These are phyloP conservation scores for Halophytophthora batemanensis DNA, from an alignment of 352 stramenopile genomes.

Conservation along the genomic window DNA sequence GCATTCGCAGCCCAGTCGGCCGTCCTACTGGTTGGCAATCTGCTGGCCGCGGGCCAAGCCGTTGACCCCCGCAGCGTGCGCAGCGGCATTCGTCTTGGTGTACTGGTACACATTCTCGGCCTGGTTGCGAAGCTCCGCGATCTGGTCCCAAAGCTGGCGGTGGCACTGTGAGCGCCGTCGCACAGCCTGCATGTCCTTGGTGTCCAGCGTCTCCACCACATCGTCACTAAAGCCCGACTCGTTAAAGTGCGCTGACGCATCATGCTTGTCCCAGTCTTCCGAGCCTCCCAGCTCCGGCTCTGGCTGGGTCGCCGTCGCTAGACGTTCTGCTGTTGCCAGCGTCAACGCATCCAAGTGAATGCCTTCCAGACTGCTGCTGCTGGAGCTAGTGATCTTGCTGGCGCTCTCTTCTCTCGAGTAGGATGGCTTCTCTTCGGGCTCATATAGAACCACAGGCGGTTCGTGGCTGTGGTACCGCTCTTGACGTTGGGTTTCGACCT, in stretches of 20 bases:
- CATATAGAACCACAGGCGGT: constrained; percentile 12
- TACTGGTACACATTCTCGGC: constrained; percentile 53
- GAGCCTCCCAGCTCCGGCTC: constrained; percentile 18
- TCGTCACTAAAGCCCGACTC: constrained; percentile 31
- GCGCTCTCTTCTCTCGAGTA: constrained; percentile 32
- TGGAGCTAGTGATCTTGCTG: constrained; percentile 30
- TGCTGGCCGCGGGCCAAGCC: constrained; percentile 2
- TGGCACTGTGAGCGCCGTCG: constrained; percentile 25
- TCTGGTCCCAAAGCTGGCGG: constrained; percentile 42
- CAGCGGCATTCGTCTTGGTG: constrained; percentile 37
- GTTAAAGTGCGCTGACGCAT: constrained; percentile 35
- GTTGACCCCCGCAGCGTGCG: constrained; percentile 26
- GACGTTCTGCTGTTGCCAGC: neutral
- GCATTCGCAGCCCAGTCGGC: no score
- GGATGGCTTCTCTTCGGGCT: constrained; percentile 14
- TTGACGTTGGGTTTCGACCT: neutral
- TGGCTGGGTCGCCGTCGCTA: constrained; percentile 7
- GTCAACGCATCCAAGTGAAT: constrained; percentile 10
- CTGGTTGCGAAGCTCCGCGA: constrained; percentile 38
- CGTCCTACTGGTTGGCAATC: neutral
- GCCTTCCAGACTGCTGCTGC: constrained; percentile 25
- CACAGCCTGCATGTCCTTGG: constrained; percentile 36
- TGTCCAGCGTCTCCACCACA: constrained; percentile 39
- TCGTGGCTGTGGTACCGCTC: constrained; percentile 2
- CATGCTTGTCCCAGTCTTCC: constrained; percentile 14